Conservation (phyloP, 768 basidiomycete genomes). For the Termitomyces sp. region DNA sequence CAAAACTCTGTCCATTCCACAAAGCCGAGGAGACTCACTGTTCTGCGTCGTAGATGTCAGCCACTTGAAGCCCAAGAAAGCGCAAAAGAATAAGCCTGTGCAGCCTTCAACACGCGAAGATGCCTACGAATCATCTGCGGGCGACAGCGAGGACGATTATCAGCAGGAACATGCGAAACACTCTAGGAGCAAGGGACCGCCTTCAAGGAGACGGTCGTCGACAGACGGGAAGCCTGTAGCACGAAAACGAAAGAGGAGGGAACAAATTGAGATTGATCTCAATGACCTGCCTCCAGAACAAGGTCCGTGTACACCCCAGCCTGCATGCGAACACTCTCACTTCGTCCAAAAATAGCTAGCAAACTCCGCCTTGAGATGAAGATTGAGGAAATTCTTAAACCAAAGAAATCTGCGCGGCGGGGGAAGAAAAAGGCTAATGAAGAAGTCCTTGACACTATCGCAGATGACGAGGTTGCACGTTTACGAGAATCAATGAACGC, state of each 20-base stretch:
- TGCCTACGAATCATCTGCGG: conserved; percentile 48
- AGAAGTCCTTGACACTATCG: conserved; percentile 78
- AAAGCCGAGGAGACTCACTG: background rate
- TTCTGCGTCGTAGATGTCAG: conserved; percentile 28
- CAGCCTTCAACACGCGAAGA: conserved; percentile 38
- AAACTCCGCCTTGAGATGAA: conserved; percentile 77
- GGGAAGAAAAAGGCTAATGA: conserved; percentile 77
- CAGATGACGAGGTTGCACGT: conserved; percentile 88
- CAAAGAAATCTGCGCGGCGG: conserved; percentile 61
- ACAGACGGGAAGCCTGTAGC: conserved; percentile 25
- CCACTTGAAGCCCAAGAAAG: conserved; percentile 37
- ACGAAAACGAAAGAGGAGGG: conserved; percentile 54
- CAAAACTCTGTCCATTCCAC: background rate
- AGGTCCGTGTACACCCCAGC: conserved; percentile 38
- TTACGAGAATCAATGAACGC: conserved; percentile 83
- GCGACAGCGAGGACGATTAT: conserved; percentile 44
- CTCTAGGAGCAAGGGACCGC: conserved; percentile 25
- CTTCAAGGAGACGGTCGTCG: conserved; percentile 18
- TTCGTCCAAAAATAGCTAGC: conserved; percentile 45
- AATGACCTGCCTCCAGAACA: conserved; percentile 72
- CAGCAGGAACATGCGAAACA: conserved; percentile 28
- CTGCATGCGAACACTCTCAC: background rate
- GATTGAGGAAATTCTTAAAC: conserved; percentile 83
- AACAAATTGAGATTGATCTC: conserved; percentile 58
- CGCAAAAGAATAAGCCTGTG: conserved; percentile 21